phyloP scores from a whole-genome alignment of 805 yeast species.

The Spathaspora boniae region DNA sequence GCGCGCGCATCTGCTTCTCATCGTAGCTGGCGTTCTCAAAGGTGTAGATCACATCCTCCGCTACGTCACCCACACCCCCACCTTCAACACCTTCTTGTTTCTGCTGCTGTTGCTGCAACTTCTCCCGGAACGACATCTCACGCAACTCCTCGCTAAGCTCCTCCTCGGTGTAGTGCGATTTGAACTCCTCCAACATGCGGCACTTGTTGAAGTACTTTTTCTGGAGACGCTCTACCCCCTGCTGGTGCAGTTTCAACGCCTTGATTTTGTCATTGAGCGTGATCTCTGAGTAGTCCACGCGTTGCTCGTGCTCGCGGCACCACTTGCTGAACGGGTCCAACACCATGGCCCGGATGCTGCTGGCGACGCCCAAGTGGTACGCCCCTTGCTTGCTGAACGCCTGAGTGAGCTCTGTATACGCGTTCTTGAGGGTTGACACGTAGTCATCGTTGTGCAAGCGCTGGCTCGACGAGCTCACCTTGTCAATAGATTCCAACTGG shows the following conservation, averaged over 20 bases:
- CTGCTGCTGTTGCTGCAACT: background rate
- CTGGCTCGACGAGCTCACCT: constrained; percentile 40
- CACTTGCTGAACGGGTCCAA: constrained; percentile 69
- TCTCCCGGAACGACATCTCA: constrained; percentile 15
- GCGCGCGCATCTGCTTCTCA: constrained; percentile 26
- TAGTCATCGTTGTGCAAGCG: constrained; percentile 47
- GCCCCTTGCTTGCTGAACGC: constrained; percentile 58
- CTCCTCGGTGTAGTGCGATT: constrained; percentile 44
- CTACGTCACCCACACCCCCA: constrained; percentile 11
- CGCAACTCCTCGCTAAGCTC: constrained; percentile 31
- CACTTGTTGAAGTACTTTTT: constrained; percentile 76
- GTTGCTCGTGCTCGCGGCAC: constrained; percentile 67
- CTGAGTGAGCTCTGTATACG: constrained; percentile 54
- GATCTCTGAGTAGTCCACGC: constrained; percentile 61
- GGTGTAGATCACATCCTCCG: constrained; percentile 20
- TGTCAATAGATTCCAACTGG: constrained; percentile 42
- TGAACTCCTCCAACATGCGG: constrained; percentile 65
- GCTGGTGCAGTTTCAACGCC: constrained; percentile 46
- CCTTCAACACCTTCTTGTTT: constrained; percentile 5
- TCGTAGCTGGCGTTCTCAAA: constrained; percentile 33
- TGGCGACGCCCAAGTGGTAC: constrained; percentile 58
- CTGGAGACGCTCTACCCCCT: constrained; percentile 53
- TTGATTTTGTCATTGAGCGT: constrained; percentile 49
- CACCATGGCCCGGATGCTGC: constrained; percentile 56
- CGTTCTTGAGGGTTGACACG: constrained; percentile 61